A percentile compares a stretch with the other conserved stretches of the same genome.
These are phyloP conservation scores for Echium plantagineum DNA, from an alignment of 257 asterid species.

Conservation along the genomic window DNA sequence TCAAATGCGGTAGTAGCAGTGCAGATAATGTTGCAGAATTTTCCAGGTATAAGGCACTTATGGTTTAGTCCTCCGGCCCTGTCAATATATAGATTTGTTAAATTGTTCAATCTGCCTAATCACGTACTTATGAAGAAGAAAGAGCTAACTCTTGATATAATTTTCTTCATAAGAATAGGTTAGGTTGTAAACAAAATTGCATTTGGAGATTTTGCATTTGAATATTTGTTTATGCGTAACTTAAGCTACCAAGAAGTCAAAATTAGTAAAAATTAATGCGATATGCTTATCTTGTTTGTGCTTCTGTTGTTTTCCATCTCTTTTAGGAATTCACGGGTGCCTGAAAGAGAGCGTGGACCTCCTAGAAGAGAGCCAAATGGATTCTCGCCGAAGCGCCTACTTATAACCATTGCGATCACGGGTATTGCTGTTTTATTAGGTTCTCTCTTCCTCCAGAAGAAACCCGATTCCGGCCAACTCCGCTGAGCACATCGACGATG, in stretches of 20 bases:
- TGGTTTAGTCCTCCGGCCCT: background rate
- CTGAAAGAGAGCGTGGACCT: constrained; percentile 47
- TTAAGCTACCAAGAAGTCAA: too few relatives aligned
- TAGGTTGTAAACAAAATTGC: too few relatives aligned
- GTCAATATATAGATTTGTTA: background rate
- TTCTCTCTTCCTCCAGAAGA: constrained; percentile 77
- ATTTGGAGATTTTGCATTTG: too few relatives aligned
- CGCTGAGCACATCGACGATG: constrained; percentile 14
- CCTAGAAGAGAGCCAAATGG: constrained; percentile 73
- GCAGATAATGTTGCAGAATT: constrained; percentile 54
- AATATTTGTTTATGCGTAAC: too few relatives aligned
- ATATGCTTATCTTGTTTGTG: constrained; percentile 7
- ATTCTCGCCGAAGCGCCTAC: constrained; percentile 48
- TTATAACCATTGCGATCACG: constrained; percentile 70
- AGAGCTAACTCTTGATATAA: background rate
- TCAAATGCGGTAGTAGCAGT: constrained; percentile 50
- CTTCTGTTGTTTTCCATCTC: constrained; percentile 8
- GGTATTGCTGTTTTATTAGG: constrained; percentile 95
- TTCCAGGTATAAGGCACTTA: constrained; percentile 49
- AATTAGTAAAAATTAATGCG: background rate
- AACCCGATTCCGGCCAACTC: constrained; percentile 37
- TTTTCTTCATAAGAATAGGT: background rate
- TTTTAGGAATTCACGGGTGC: constrained; percentile 45
- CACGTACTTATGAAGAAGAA: background rate
- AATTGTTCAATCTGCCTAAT: background rate